phyloP scores from a whole-genome alignment of 2,329 filamentous ascomycete genomes.

The Paecilomyces variotii region DNA sequence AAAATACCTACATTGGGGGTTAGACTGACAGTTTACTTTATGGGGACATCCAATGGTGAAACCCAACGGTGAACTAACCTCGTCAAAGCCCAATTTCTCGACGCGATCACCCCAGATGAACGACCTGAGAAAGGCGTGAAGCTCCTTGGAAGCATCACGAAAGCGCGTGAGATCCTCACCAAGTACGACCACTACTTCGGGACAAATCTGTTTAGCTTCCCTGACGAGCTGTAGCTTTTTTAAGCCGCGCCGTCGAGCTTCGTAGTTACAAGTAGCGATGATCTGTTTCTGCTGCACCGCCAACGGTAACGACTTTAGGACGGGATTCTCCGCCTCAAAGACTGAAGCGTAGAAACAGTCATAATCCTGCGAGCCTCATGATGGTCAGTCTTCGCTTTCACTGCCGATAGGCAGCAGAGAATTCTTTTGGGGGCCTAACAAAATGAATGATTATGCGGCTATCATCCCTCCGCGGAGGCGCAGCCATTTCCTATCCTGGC shows the following conservation, averaged over 20 bases:
- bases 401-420: not conserved
- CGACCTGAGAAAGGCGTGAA: slow-evolving; percentile 64
- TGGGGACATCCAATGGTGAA: slow-evolving; percentile 4
- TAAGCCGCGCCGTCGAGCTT: slow-evolving; percentile 59
- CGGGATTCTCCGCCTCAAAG: slow-evolving; percentile 71
- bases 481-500: slow-evolving; percentile 19
- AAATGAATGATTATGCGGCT: slow-evolving; percentile 72
- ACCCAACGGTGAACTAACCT: slow-evolving; percentile 47
- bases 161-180: slow-evolving; percentile 83
- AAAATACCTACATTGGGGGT: slow-evolving; percentile 44
- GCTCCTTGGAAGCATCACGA: slow-evolving; percentile 72
- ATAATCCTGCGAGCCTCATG: slow-evolving; percentile 31
- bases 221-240: slow-evolving; percentile 77
- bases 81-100: slow-evolving; percentile 83
- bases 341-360: slow-evolving; percentile 90
- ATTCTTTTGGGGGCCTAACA: slow-evolving; percentile 41
- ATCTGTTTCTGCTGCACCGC: slow-evolving; percentile 92
- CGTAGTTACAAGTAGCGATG: slow-evolving; percentile 88
- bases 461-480: slow-evolving; percentile 42
- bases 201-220: slow-evolving; percentile 72
- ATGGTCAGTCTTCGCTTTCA: not conserved
- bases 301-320: slow-evolving; percentile 63
- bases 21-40: slow-evolving; percentile 4
- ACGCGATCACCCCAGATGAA: slow-evolving; percentile 71
- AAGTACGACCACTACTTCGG: slow-evolving; percentile 75